Evolutionary conservation across 2,329 filamentous ascomycete genomes (phyloP).

Genomic region (Trichoderma aggressivum): DNA sequence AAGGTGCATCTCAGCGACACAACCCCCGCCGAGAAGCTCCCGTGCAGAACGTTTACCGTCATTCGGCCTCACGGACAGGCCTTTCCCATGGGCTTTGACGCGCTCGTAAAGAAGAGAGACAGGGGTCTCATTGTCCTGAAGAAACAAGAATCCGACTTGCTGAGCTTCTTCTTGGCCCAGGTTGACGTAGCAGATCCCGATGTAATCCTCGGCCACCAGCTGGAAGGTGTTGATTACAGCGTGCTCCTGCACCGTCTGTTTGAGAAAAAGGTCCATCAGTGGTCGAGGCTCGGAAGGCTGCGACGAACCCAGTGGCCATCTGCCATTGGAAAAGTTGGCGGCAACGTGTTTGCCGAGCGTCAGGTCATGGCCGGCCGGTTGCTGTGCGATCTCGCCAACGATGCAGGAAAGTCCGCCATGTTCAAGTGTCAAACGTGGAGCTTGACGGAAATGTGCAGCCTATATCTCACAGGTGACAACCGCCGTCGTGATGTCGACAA

Average conservation of each 20-base stretch:
- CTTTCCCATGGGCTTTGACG: slow-evolving; percentile 86
- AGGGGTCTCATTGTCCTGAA: slow-evolving; percentile 75
- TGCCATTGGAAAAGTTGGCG: slow-evolving; percentile 78
- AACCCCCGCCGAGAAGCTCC: slow-evolving; percentile 81
- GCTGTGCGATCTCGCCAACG: slow-evolving; percentile 91
- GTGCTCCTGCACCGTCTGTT: slow-evolving; percentile 81
- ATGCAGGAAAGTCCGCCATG: slow-evolving; percentile 96
- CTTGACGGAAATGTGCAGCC: slow-evolving; percentile 92
- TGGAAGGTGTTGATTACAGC: slow-evolving; percentile 97
- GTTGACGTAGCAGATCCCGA: slow-evolving; percentile 88
- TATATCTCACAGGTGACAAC: slow-evolving; percentile 74
- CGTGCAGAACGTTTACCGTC: slow-evolving; percentile 86
- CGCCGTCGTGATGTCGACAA: slow-evolving; percentile 82
- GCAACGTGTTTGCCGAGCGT: slow-evolving; percentile 89
- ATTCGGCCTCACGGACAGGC: slow-evolving; percentile 73
- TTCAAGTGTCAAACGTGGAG: slow-evolving; percentile 97
- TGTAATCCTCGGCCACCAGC: slow-evolving; percentile 86
- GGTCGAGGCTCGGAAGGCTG: slow-evolving; percentile 88
- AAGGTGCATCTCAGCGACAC: slow-evolving; percentile 85
- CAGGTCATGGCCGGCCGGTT: slow-evolving; percentile 85
- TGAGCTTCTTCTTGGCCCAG: slow-evolving; percentile 86
- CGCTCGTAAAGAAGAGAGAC: slow-evolving; percentile 57
- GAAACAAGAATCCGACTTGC: slow-evolving; percentile 78
- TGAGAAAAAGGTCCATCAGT: slow-evolving; percentile 87
- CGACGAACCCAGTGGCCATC: slow-evolving; percentile 82